Evolutionary conservation across 768 basidiomycete species (phyloP), one percentile per base, ranked within the genome.

Genomic region (Leccinum sublutescens): DNA sequence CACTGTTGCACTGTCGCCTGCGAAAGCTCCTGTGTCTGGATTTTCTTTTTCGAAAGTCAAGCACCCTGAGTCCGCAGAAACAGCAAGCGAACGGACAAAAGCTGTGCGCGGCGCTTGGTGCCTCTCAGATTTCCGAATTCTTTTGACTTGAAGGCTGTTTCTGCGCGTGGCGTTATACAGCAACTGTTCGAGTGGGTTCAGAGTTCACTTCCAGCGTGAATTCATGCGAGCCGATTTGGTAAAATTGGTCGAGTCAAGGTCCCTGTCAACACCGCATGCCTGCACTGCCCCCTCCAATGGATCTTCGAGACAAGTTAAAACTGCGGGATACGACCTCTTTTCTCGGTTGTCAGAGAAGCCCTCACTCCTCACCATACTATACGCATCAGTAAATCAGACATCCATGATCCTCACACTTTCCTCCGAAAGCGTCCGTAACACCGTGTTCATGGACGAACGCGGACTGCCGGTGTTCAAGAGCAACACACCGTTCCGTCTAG

Each of bases 391-490:
- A 38, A 7, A 43, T 14, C 23, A 9, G 15, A 40, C 47, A 55
- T 33, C 10, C 52, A 72, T 73, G 64, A 64, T 62, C 54, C 62
- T 74, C 34, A 62, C 63, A 0, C 62, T 74, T 34, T 63, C 66
- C 23, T 66, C 68, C 15, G 64, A 74, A 52, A 29, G n/a, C 2
- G 64, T 73, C 34, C 64, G 66, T 38, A 61, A 70, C 53, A 66
- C 74, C 7, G 59, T 64, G 58, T 67, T 72, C 54, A 74, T 61
- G 48, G 66, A 75, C 53, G 68, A 68, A 55, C 43, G 45, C 3
- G 70, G 70, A 2, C 66, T 69, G 12, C 64, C 68, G 12, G 3
- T 69, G n/a, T 73, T 66, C 56, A 75, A 63, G 47, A 71, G 64
- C 21, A 9, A 55, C 19, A 75, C 66, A 3, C 72, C 72, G 1